Evolutionary conservation across 192 early-diverging fungal species (phyloP), one percentile per base, ranked within the genome.

Genomic region (Podila epigama): DNA sequence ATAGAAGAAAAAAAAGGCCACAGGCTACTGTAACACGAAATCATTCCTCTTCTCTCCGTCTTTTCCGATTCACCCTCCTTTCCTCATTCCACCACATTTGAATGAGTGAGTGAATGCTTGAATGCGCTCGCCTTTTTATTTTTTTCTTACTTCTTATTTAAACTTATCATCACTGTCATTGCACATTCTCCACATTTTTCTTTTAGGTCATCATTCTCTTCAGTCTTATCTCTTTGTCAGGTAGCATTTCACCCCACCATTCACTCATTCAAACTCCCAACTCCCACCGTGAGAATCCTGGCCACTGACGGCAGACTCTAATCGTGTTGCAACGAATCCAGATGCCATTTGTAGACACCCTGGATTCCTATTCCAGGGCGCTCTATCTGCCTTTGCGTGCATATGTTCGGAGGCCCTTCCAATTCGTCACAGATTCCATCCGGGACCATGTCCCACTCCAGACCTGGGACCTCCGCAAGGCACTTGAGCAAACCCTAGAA

Each of bases 281-380:
- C 35, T 59, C n/a, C n/a, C n/a, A n/a, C n/a, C n/a, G n/a, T n/a
- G n/a, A n/a, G n/a, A n/a, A n/a, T 36, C 27, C 20, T 25, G 22
- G 16, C 58, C 58, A 33, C 13, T 41, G 22, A n/a, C 16, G 22
- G 31, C 20, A 25, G 31, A 15, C 27, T 56, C 33, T 22, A 64
- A 68, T 60, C 73, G 48, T 77, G 73, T 54, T 77, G 73, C 73
- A 77, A 54, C 65, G 73, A 68, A 77, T 77, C 29, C 73, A 77
- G 61, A 77, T 77, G 73, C 73, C 73, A 12, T 68, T 77, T 68
- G 73, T 77, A 51, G 73, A 77, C 66, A 64, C 73, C 73, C 73
- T 77, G 73, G 73, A 77, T 68, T 63, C 66, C 48, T 77, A 68
- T 66, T 77, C 73, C 65, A 77, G 73, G 73, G 73, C 73, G 36